Evolutionary conservation across 805 yeast species (phyloP).

Genomic region (Nakazawaea molendinolei): DNA sequence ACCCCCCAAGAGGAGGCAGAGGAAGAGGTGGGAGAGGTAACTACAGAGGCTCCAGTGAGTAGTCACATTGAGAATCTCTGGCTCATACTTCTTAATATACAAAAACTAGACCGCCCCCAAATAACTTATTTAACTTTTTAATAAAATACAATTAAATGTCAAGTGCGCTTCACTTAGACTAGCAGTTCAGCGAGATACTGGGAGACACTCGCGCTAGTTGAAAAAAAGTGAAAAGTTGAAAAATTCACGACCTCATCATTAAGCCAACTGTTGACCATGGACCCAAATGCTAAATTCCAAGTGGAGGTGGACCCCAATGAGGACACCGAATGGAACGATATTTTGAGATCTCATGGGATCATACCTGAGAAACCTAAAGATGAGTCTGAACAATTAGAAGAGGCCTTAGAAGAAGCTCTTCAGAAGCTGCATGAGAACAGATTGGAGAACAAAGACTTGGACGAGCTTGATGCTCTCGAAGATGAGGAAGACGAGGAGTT

Average conservation of each 20-base stretch:
- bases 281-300: conserved; percentile 52
- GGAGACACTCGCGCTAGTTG: too few relatives aligned
- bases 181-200: too few relatives aligned
- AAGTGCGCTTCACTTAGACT: too few relatives aligned
- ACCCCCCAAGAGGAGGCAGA: conserved; percentile 7
- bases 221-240: too few relatives aligned
- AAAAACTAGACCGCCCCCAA: too few relatives aligned
- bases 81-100: too few relatives aligned
- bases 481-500: conserved; percentile 94
- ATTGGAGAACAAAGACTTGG: conserved; percentile 66
- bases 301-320: conserved; percentile 92
- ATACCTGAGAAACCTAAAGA: conserved; percentile 90
- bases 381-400: conserved; percentile 81
- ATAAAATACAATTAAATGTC: too few relatives aligned
- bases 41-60: conserved; percentile 5
- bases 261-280: conserved; percentile 8
- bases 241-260: too few relatives aligned
- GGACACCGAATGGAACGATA: conserved; percentile 99
- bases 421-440: conserved; percentile 75
- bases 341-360: conserved; percentile 80
- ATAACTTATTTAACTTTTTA: too few relatives aligned
- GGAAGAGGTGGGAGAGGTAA: conserved; percentile 12
- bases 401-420: conserved; percentile 79
- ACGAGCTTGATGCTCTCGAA: conserved; percentile 81
- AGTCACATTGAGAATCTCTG: too few relatives aligned